Conservation (phyloP, 805 yeast genomes). For the Saccharomycopsis lassenensis region DNA sequence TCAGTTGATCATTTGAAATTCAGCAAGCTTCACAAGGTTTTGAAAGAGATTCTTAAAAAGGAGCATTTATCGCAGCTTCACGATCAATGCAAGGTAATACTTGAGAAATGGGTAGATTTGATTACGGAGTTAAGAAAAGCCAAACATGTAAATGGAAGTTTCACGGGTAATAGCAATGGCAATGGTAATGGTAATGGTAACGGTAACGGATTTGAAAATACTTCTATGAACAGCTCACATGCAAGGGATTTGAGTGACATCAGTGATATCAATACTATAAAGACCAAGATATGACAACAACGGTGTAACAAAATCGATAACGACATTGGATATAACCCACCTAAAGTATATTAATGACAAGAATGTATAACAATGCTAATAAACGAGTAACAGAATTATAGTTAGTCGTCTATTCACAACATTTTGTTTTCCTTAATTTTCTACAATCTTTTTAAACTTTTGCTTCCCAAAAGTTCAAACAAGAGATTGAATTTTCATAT, state of each 20-base stretch:
- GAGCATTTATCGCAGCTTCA: constrained; percentile 9
- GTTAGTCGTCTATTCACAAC: neutral
- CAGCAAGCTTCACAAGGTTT: constrained; percentile 16
- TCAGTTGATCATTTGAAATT: constrained; percentile 4
- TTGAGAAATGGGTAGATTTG: constrained; percentile 9
- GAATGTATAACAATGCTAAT: neutral
- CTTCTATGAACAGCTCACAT: neutral
- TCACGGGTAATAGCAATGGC: neutral
- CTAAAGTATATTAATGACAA: too few relatives aligned
- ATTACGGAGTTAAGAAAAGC: constrained; percentile 13
- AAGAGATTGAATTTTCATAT: too few relatives aligned
- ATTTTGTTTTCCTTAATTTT: neutral
- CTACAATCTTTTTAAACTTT: too few relatives aligned
- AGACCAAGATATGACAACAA: too few relatives aligned
- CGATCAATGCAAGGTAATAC: constrained; percentile 1
- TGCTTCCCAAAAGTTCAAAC: too few relatives aligned
- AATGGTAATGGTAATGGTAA: constrained; percentile 1
- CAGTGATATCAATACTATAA: constrained; percentile 4
- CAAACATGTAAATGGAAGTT: constrained; percentile 8
- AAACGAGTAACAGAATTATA: neutral
- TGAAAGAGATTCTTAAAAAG: constrained; percentile 14
- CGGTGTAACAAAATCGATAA: too few relatives aligned
- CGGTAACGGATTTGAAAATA: too few relatives aligned
- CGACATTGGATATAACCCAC: too few relatives aligned
- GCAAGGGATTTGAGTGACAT: constrained; percentile 13